Conservation (phyloP, 2,329 filamentous ascomycete genomes). For the Alternaria longipes region DNA sequence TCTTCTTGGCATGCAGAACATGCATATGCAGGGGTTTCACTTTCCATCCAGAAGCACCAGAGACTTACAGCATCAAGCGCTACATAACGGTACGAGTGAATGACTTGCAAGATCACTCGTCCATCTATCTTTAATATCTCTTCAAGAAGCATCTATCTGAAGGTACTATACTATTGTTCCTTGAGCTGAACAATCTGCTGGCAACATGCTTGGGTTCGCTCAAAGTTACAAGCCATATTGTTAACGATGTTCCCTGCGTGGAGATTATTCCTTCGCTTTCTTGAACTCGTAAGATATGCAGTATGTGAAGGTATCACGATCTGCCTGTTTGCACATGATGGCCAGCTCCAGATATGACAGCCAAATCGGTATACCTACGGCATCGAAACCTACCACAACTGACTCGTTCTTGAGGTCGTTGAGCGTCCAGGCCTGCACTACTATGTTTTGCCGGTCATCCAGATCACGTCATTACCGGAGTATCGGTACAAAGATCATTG, state of each 20-base stretch:
- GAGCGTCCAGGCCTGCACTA: neutral
- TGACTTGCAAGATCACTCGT: neutral
- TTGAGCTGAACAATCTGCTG: neutral
- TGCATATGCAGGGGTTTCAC: neutral
- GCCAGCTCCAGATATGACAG: too few species aligned
- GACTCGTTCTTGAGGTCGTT: neutral
- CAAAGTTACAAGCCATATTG: neutral
- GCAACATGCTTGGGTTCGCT: neutral
- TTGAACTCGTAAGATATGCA: neutral
- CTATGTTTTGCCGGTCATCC: neutral
- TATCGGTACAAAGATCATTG: neutral
- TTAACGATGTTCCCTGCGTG: neutral
- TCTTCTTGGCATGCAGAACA: neutral
- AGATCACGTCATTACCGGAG: neutral
- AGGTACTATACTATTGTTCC: neutral
- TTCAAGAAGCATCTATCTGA: neutral
- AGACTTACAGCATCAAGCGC: neutral
- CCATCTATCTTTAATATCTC: neutral
- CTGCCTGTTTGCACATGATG: neutral
- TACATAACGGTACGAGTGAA: neutral
- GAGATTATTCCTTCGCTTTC: neutral
- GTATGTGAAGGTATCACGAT: too few species aligned
- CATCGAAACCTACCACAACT: neutral
- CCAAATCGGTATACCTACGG: neutral
- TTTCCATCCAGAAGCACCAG: neutral